These are phyloP conservation scores for Auxenochlorella pyrenoidosa DNA, from an alignment of 139 green algal species.

Conservation along the genomic window DNA sequence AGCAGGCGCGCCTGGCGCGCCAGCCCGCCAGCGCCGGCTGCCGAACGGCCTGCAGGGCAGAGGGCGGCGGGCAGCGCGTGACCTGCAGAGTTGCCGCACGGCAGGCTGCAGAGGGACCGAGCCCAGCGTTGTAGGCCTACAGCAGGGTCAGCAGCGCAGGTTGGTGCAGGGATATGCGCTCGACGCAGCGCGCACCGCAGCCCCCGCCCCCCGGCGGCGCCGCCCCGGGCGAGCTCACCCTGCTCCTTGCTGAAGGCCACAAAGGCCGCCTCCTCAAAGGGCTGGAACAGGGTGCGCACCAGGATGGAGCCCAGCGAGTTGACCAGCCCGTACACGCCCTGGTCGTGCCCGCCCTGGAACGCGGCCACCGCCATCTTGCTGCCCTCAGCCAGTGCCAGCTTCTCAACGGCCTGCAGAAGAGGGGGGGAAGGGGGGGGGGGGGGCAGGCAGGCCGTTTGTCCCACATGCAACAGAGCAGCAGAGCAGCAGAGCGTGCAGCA, in stretches of 20 bases:
- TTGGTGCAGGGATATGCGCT: no score
- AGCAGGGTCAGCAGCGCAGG: no score
- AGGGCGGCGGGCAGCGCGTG: background rate
- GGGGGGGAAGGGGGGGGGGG: background rate
- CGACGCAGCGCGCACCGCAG: no score
- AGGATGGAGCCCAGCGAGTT: conserved; percentile 85
- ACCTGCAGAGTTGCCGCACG: background rate
- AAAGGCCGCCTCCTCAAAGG: conserved; percentile 91
- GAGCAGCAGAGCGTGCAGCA: no score
- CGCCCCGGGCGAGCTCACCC: background rate
- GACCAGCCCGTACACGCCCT: conserved; percentile 92
- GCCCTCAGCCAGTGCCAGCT: conserved; percentile 88
- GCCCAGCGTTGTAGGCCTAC: no score
- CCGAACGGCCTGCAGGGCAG: background rate
- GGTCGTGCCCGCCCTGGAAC: conserved; percentile 49
- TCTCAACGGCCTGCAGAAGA: conserved; percentile 71
- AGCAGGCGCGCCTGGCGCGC: conserved; percentile 57
- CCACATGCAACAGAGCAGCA: no score
- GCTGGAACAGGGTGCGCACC: conserved; percentile 87
- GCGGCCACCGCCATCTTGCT: conserved; percentile 75
- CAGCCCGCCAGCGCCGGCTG: background rate
- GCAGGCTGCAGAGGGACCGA: background rate
- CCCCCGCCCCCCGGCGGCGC: no score
- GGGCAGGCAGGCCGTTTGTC: no score
- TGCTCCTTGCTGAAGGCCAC: conserved; percentile 73